Base-by-base conservation (phyloP, 805 yeast genomes). In the Aciculoconidium aculeatum region DNA sequence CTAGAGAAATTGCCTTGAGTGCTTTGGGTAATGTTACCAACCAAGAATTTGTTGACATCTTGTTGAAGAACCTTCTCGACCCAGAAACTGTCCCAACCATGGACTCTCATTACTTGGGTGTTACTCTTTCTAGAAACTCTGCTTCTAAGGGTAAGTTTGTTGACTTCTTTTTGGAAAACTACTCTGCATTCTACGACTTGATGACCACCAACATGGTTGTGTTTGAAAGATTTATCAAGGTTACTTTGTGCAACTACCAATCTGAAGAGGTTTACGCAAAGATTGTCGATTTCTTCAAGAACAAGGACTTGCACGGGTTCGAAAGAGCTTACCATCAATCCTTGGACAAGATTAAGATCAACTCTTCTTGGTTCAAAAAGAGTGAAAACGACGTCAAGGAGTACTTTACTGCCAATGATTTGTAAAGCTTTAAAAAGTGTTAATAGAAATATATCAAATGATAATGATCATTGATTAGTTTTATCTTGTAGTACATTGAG, bases 271-370 rank as follows among this genome's bases (percentile, higher is more conserved):
- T 59, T 31, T 43, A 44, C 15, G 44, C 37, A 8, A 71, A 66
- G 28, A 57, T 70, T 16, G 49, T 49, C 18, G 32, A 27, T 6
- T 75, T 74, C 48, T 76, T 75, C 42, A 47, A 42, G 7, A 51
- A 44, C 32, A 66, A 63, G 46, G 70, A 74, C 39, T 61, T 66
- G 21, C 58, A 57, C 36, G 80, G 79, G 7, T 77, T 70, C 40
- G 80, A 77, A 41, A 66, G 76, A 52, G 70, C 78, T 19, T 55
- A 72, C 32, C 57, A 55, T 14, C 82, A 77, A 51, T 65, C 70
- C 11, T 50, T 76, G 47, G 86, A 80, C 47, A 60, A 64, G 19
- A 63, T 79, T 32, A 58, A 61, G 24, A 63, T 70, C 25, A 62
- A 67, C 35, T 57, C 67, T 9, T 51, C 55, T 15, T 80, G 84